Conservation (phyloP, 371 early-diverging fungal species). For the Syncephalastrum sp. region DNA sequence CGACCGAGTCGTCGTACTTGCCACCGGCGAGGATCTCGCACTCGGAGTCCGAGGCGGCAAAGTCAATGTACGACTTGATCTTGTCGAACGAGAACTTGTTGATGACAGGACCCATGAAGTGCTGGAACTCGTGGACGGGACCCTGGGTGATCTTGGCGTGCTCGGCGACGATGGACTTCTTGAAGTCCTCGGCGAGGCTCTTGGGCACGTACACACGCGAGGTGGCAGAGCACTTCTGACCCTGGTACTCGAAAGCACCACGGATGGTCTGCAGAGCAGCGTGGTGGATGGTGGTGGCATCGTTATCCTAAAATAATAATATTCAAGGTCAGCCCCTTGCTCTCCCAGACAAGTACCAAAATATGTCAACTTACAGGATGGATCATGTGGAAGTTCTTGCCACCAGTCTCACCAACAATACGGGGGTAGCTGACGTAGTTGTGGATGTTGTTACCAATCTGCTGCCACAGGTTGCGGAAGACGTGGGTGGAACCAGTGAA, state of each 20-base stretch:
- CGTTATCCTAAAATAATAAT: conserved; percentile 14
- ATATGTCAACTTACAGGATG: conserved; percentile 50
- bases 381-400: conserved; percentile 97
- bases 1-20: conserved; percentile 77
- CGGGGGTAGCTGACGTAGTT: conserved; percentile 92
- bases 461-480: conserved; percentile 92
- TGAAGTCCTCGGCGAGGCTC: conserved; percentile 77
- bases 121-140: conserved; percentile 76
- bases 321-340: too few relatives aligned
- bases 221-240: conserved; percentile 97
- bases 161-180: conserved; percentile 61
- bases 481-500: conserved; percentile 96
- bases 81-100: conserved; percentile 92
- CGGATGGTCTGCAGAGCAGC: conserved; percentile 83
- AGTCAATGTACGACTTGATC: conserved; percentile 87
- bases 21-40: conserved; percentile 85
- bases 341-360: too few relatives aligned
- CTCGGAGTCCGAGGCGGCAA: conserved; percentile 60
- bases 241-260: conserved; percentile 93
- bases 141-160: conserved; percentile 83
- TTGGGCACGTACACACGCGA: conserved; percentile 91
- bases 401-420: conserved; percentile 98
- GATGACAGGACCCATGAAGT: conserved; percentile 84
- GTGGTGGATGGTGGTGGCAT: conserved; percentile 63
- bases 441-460: conserved; percentile 89